Evolutionary conservation across 2,329 filamentous ascomycete genomes (phyloP).

Genomic region (Colletotrichum costaricense): DNA sequence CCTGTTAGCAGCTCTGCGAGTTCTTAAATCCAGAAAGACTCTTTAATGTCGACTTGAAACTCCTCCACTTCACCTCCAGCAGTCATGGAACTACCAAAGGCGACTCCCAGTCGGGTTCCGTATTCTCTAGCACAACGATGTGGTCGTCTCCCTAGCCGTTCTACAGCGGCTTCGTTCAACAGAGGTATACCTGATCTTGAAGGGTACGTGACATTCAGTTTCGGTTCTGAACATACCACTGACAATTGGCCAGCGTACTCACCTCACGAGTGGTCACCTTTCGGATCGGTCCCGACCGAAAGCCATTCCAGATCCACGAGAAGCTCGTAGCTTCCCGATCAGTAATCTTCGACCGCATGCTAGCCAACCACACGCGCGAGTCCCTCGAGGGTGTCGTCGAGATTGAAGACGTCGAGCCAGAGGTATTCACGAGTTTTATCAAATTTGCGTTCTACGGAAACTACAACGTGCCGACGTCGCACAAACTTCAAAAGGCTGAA

Average conservation of each 20-base stretch:
- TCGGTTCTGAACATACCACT: background rate
- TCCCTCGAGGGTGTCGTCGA: background rate
- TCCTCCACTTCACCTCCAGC: background rate
- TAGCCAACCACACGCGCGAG: background rate
- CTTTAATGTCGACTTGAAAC: background rate
- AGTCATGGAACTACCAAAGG: background rate
- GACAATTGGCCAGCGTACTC: background rate
- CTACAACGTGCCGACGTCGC: background rate
- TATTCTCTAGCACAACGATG: background rate
- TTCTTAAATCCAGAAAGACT: background rate
- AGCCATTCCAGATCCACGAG: conserved; percentile 6
- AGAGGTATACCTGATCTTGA: background rate
- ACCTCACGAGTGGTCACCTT: conserved; percentile 1
- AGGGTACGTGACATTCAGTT: background rate
- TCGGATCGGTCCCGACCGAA: background rate
- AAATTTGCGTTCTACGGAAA: background rate
- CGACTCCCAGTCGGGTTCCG: background rate
- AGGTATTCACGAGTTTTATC: conserved; percentile 1
- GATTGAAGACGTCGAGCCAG: background rate
- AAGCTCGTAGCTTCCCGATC: background rate
- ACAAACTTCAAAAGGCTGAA: background rate
- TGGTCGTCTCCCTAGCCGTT: background rate
- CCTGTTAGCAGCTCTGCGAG: background rate
- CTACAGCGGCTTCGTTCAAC: background rate
- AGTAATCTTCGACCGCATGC: background rate